Evolutionary conservation across 768 basidiomycete genomes (phyloP), one percentile per base, ranked within the genome.

Genomic region (Termitomyces sp.): DNA sequence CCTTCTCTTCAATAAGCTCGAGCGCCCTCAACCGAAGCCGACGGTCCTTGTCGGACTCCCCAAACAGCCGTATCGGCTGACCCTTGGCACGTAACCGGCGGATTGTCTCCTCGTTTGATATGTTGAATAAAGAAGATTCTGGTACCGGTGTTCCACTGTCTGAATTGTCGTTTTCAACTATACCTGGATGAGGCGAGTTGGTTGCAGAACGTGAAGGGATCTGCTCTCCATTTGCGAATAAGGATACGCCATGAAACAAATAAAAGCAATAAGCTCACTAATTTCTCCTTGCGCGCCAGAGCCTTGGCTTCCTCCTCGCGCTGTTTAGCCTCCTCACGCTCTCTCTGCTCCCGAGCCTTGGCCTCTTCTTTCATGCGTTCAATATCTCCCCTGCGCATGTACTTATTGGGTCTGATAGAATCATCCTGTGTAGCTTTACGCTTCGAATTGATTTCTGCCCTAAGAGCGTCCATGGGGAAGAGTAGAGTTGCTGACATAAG

Each of bases 41-140:
- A 10, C 97, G 82, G 27, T 98, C 97, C 75, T 95, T 93, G 76
- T 99, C 97, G 0, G 88, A 86, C 71, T 99, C 97, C 33, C 88
- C 97, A 67, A 99, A 99, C 9, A 99, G 76, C 30, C 94, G 85
- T 60, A 98, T 91, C 4, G 97, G 97, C 69, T 98, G 95, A 24
- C 91, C 93, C 69, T 97, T 96, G 26, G 83, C 78, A 46, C 97
- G 87, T 14, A 99, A 83, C 22, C 97, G 84, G 9, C 93, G 88
- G 56, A 95, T 79, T 13, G 91, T 92, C 67, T 99, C 97, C 60
- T 95, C 90, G 56, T 95, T 93, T 2, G 95, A 92, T 55, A 98
- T 89, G 68, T 95, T 95, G 77, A 95, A 98, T 0, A 72, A 69
- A 9, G 79, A 74, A 59, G 77, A 73, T 62, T 86, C 84, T 0